Evolutionary conservation across 176 grass and related monocot genomes (phyloP).

Genomic region (Eragrostis curvula): DNA sequence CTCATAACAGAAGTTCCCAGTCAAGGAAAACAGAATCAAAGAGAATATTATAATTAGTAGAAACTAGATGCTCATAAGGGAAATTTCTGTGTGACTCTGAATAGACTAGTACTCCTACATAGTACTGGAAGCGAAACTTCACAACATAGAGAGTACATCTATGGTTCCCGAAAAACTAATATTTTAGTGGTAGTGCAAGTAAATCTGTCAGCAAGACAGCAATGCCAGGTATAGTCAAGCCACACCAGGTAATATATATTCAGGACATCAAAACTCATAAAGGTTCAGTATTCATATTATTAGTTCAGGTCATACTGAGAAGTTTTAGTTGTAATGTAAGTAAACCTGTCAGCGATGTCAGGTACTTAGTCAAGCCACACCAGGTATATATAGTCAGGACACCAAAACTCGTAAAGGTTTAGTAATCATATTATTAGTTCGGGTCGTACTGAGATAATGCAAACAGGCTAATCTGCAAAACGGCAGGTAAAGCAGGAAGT

Average conservation of each 20-base stretch:
- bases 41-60: not conserved
- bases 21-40: not conserved
- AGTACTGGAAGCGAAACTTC: slow-evolving; percentile 8
- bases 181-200: not conserved
- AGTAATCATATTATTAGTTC: not conserved
- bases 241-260: not conserved
- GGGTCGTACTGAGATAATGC: slow-evolving; percentile 31
- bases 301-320: slow-evolving; percentile 23
- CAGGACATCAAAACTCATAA: slow-evolving; percentile 4
- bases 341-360: not conserved
- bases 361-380: too few species aligned
- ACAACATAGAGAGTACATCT: slow-evolving; percentile 3
- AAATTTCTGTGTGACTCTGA: not conserved
- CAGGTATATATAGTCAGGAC: not conserved
- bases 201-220: not conserved
- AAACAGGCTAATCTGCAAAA: slow-evolving; percentile 51
- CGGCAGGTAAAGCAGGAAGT: slow-evolving; percentile 24
- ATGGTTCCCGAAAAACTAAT: slow-evolving; percentile 3
- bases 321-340: not conserved
- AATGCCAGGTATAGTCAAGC: not conserved
- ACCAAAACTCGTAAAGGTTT: not conserved
- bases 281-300: not conserved
- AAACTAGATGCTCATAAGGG: slow-evolving; percentile 9
- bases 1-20: not conserved
- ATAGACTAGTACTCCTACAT: not conserved